Evolutionary conservation across 257 asterid species (phyloP), one percentile per base, ranked within the genome.

Genomic region (Gardenia jasminoides): DNA sequence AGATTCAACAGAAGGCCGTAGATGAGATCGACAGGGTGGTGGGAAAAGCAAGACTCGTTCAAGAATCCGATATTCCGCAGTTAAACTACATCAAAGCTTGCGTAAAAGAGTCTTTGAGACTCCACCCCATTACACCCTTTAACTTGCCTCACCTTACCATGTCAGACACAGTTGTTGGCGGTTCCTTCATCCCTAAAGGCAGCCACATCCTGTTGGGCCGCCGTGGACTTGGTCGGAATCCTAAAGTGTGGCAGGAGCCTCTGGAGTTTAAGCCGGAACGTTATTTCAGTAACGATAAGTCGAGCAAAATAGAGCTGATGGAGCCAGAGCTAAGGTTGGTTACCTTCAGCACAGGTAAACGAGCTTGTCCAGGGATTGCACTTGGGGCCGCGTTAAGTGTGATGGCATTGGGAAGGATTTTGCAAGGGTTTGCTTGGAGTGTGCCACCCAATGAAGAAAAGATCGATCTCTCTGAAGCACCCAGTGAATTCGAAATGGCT

Each of bases 371-470:
- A 0, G 80, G 78, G 8, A 65, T 76, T 11, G 4, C 22, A 2
- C 76, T 81, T 2, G 81, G 81, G 3, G 19, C 77, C 0, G n/a
- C 56, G 0, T 44, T 81, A 74, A 76, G 74, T 7, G 66, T 77
- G 12, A 70, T 81, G 70, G 22, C 72, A 33, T 9, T 76, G 66
- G 84, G 81, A 17, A 70, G 84, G 56, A 78, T 81, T 76, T 28
- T 81, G 24, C 84, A 71, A 6, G 81, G 74, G 15, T 81, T 81
- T 50, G 72, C 62, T 13, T 81, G 84, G 81, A 71, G 36, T 17
- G 20, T 50, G 6, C 76, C 75, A 0, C 70, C 69, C 2, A 26
- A 5, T 24, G n/a, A 30, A 26, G 19, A 52, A 3, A 36, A 10
- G 6, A 48, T 50, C 30, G 39, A 50, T 26, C 43, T 78, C 13